These are phyloP conservation scores for Paxillus involutus DNA, from an alignment of 768 basidiomycete species.

Conservation along the genomic window DNA sequence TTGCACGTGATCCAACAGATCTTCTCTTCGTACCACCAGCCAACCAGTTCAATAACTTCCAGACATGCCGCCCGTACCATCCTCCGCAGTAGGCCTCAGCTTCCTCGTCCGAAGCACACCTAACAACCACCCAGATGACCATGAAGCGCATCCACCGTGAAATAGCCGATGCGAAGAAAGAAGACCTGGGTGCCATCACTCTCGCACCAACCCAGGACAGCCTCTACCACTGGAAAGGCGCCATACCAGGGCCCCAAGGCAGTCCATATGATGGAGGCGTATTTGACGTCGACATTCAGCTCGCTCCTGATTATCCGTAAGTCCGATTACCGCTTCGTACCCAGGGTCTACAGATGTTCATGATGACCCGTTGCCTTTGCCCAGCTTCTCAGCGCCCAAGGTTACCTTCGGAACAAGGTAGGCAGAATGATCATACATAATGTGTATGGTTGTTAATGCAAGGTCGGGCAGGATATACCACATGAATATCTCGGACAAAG, in stretches of 20 bases:
- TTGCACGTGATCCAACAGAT: too few species aligned
- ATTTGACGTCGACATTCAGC: conserved; percentile 64
- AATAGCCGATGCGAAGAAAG: conserved; percentile 76
- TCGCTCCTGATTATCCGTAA: conserved; percentile 79
- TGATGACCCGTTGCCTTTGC: not conserved
- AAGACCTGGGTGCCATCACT: conserved; percentile 74
- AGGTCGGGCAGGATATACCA: conserved; percentile 69
- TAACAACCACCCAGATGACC: conserved; percentile 46
- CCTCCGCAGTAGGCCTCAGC: conserved; percentile 21
- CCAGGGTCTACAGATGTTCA: not conserved
- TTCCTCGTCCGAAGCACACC: not conserved
- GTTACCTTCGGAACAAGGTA: conserved; percentile 75
- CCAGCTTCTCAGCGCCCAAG: conserved; percentile 77
- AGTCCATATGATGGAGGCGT: conserved; percentile 81
- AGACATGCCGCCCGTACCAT: conserved; percentile 27
- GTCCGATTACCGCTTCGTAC: conserved; percentile 2
- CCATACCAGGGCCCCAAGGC: conserved; percentile 80
- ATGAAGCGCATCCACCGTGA: conserved; percentile 84
- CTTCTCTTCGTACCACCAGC: not conserved
- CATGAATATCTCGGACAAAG: conserved; percentile 84
- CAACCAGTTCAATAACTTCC: not conserved
- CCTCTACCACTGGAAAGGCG: conserved; percentile 72
- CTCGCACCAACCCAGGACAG: conserved; percentile 65
- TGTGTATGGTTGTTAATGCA: not conserved
- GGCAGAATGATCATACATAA: conserved; percentile 10